Conservation (phyloP, 1,284 basidiomycete species). For the Sphaerobolus stellatus region DNA sequence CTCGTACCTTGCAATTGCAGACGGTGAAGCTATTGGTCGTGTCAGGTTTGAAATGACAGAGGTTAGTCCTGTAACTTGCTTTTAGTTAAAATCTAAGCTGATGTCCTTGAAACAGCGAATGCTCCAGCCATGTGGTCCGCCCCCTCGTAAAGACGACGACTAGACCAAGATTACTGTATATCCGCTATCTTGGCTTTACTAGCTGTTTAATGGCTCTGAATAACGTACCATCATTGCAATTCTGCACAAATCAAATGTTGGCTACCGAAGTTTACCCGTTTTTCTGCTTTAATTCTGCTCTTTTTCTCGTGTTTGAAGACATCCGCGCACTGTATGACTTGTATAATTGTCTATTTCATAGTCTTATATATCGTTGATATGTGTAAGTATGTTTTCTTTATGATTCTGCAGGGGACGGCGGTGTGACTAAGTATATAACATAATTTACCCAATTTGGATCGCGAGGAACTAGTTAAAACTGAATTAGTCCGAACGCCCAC, state of each 20-base stretch:
- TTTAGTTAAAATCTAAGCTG: constrained; percentile 7
- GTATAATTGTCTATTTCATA: not conserved
- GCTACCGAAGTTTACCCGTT: not conserved
- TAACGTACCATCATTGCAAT: not conserved
- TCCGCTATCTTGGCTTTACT: not conserved
- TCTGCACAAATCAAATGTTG: not conserved
- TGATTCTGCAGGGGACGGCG: not conserved
- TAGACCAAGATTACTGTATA: constrained; percentile 16
- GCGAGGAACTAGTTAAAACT: no score
- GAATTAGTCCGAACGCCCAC: no score
- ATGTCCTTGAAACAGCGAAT: constrained; percentile 63
- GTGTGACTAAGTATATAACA: no score
- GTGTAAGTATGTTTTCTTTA: no score
- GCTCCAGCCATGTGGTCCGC: constrained; percentile 97
- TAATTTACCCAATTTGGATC: no score
- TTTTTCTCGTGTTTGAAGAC: no score
- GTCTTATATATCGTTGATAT: not conserved
- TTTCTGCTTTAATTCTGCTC: no score
- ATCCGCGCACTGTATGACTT: no score
- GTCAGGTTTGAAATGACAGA: constrained; percentile 96
- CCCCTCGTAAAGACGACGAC: constrained; percentile 90
- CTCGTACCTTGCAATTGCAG: constrained; percentile 89
- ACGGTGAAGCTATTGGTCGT: constrained; percentile 87
- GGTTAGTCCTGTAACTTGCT: constrained; percentile 50
- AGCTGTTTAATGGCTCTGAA: not conserved